Base-by-base conservation (phyloP, 257 asterid genomes). In the Leptodermis oblonga region DNA sequence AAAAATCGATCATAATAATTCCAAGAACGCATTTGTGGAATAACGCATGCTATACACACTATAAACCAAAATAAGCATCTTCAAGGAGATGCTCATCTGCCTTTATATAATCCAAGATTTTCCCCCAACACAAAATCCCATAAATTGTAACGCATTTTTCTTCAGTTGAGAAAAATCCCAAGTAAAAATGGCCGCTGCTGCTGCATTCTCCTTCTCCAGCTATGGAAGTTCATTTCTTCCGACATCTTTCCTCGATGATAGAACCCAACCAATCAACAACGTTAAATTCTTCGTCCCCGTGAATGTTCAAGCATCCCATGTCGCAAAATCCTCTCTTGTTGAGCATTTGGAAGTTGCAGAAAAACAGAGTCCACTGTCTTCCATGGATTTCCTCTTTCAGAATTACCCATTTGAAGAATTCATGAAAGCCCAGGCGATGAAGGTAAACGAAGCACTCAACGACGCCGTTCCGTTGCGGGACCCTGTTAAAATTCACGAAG, bases 391-490 rank as follows among this genome's bases (percentile, higher is more conserved):
- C 7, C 59, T 41, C 10, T 34, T 72, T 61, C 86, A 90, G 11
- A 71, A 77, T 12, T 83, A 83, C 80, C 22, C 69, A 6, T 87
- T 85, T 25, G 41, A 83, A 31, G 88, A 78, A 41, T 89, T 83
- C 87, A 81, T 87, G 83, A 39, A 8, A 43, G 34, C 56, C 18
- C 82, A 68, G 77, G 94, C 88, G 4, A 51, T 28, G 12, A 62
- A 18, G 58, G 79, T 89, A 10, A 87, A 87, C 77, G 52, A 37
- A 65, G 92, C 88, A 55, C 81, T 89, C 3, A 87, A 87, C 31
- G 83, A 75, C 10, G 86, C 94, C 11, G 81, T 85, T 25, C 96
- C 87, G 0, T 70, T 87, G 76, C 86, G 81, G 62, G 79, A 73
- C 45, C 94, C 96, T 0, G 34, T 73, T 52, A 85, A 74, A 56